A percentile compares a stretch with the other conserved stretches of the same genome.
phyloP scores from a whole-genome alignment of 106 monocot genomes.

The Acorus calamus region DNA sequence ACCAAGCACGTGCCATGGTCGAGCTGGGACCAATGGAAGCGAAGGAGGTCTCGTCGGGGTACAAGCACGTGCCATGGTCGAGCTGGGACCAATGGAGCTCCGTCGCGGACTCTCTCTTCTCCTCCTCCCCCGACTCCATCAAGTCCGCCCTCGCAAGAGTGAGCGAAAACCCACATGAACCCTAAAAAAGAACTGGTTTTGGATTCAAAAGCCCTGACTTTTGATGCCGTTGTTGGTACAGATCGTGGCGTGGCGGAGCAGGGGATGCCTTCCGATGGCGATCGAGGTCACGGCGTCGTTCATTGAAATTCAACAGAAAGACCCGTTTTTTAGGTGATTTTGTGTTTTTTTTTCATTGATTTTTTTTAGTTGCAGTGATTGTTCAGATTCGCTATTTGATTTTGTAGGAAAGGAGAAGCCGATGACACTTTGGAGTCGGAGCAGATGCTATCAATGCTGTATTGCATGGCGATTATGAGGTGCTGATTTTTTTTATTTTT shows the following conservation, averaged over 20 bases:
- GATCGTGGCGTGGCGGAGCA: conserved; percentile 71
- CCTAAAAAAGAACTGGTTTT: no score
- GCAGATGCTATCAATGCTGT: conserved; percentile 69
- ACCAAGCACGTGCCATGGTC: conserved; percentile 20
- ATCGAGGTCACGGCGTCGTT: conserved; percentile 66
- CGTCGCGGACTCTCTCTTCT: conserved; percentile 68
- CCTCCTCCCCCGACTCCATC: conserved; percentile 44
- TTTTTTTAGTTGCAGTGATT: background rate
- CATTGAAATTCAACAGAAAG: conserved; percentile 74
- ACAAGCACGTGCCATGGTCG: conserved; percentile 86
- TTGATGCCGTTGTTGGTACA: conserved; percentile 7
- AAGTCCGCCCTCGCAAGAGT: conserved; percentile 52
- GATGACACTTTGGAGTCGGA: conserved; percentile 34
- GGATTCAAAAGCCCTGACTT: no score
- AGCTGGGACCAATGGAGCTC: conserved; percentile 86
- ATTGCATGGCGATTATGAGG: conserved; percentile 88
- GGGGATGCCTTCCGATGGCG: conserved; percentile 59
- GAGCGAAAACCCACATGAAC: background rate
- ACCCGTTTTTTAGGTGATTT: conserved; percentile 69
- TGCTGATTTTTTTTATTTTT: conserved; percentile 1
- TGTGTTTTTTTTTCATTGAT: background rate
- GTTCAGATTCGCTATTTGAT: background rate
- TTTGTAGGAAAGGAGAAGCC: conserved; percentile 26
- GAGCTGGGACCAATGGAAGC: conserved; percentile 13
- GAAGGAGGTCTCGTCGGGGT: conserved; percentile 27